Conservation (phyloP, 805 yeast genomes). For the Saitoella complicata region DNA sequence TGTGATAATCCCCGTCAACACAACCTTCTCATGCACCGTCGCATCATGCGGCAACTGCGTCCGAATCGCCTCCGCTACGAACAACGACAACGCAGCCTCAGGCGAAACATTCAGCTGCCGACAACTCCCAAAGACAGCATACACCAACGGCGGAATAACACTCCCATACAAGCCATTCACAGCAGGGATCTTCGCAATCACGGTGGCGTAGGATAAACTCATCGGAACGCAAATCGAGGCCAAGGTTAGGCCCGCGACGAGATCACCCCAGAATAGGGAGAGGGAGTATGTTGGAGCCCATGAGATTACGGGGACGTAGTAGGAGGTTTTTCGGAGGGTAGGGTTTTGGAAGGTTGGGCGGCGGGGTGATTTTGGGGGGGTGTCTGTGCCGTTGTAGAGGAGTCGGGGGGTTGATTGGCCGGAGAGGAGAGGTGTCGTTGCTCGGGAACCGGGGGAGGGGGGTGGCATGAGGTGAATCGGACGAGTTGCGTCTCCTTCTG, state of each 20-base stretch:
- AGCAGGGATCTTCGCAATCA: constrained; percentile 73
- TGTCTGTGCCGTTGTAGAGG: too few species aligned
- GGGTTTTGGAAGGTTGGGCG: too few species aligned
- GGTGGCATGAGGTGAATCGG: too few species aligned
- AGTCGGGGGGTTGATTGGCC: too few species aligned
- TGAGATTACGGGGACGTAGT: too few species aligned
- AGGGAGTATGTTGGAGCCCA: too few species aligned
- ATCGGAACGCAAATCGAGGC: constrained; percentile 88
- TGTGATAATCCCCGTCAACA: constrained; percentile 44
- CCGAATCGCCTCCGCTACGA: constrained; percentile 57
- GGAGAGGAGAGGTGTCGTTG: too few species aligned
- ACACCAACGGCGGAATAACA: constrained; percentile 62
- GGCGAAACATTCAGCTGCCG: constrained; percentile 88
- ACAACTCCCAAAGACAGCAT: constrained; percentile 65
- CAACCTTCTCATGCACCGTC: constrained; percentile 9
- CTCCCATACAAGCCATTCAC: constrained; percentile 62
- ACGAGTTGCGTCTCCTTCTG: too few species aligned
- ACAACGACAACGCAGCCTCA: constrained; percentile 71
- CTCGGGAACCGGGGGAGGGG: too few species aligned
- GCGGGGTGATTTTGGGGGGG: too few species aligned
- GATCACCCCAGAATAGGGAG: constrained; percentile 34
- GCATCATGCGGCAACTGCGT: constrained; percentile 27
- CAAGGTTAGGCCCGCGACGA: constrained; percentile 69
- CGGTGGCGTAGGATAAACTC: constrained; percentile 66
- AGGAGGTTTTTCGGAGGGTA: too few species aligned